Conservation (phyloP, 352 stramenopile species). For the Phytophthora pinifolia region DNA sequence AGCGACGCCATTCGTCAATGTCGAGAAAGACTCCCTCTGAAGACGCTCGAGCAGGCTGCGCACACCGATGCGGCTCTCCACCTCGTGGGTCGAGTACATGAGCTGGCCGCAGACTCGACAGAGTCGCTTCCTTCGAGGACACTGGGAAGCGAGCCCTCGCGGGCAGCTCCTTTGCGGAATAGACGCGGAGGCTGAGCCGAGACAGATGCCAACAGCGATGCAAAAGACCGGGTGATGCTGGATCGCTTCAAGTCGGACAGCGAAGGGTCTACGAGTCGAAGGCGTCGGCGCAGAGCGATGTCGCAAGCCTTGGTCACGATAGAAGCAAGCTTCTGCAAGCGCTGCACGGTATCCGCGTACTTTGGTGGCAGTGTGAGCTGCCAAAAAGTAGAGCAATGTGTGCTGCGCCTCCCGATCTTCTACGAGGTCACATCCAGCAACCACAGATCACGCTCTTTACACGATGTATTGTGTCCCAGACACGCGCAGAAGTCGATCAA, state of each 20-base stretch:
- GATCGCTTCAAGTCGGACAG: background rate
- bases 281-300: conserved; percentile 21
- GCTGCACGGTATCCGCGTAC: conserved; percentile 15
- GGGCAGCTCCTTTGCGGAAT: background rate
- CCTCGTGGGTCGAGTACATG: conserved; percentile 4
- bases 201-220: background rate
- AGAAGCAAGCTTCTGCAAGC: conserved; percentile 2
- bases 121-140: conserved; percentile 14
- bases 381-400: conserved; percentile 26
- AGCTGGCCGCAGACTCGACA: conserved; percentile 7
- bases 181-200: background rate
- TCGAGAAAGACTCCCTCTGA: conserved; percentile 8
- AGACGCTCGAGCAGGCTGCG: conserved; percentile 4
- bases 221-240: conserved; percentile 9
- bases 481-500: too few relatives aligned
- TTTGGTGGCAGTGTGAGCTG: conserved; percentile 6
- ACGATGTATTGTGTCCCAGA: too few relatives aligned
- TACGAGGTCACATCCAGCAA: conserved; percentile 24
- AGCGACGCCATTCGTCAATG: too few relatives aligned
- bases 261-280: conserved; percentile 3
- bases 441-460: too few relatives aligned
- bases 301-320: conserved; percentile 13
- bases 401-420: conserved; percentile 19
- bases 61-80: conserved; percentile 18
- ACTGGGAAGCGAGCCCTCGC: conserved; percentile 12